A percentile compares a stretch with the other conserved stretches of the same genome.
Evolutionary conservation across 192 early-diverging fungal species (phyloP).

Genomic region (Backusella psychrophila): DNA sequence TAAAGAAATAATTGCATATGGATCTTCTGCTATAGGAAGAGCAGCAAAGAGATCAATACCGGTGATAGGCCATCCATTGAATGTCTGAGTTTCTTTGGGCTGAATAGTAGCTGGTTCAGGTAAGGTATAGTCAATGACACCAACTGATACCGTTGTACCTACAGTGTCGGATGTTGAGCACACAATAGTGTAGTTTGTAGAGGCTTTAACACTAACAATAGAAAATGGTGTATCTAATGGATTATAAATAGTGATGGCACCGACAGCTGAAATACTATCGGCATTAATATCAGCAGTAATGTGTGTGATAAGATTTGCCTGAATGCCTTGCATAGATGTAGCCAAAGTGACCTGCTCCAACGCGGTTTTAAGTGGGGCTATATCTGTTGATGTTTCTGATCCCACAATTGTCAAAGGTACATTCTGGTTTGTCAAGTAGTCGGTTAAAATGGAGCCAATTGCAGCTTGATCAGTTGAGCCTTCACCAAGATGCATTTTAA

Average conservation of each 20-base stretch:
- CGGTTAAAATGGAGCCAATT: constrained; percentile 29
- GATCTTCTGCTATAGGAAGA: not conserved
- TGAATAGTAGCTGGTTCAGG: not conserved
- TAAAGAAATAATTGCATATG: not conserved
- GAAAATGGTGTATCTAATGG: constrained; percentile 21
- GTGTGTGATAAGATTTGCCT: constrained; percentile 34
- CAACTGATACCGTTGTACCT: not conserved
- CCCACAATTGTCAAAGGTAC: constrained; percentile 39
- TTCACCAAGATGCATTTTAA: constrained; percentile 40
- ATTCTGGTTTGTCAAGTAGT: constrained; percentile 38
- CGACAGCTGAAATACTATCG: not conserved
- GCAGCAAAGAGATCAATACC: not conserved
- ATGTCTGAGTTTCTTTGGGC: not conserved
- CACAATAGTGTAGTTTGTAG: not conserved
- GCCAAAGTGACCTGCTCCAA: constrained; percentile 38
- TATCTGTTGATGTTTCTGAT: constrained; percentile 28
- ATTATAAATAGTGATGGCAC: constrained; percentile 18
- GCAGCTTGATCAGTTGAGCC: constrained; percentile 23
- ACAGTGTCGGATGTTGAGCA: not conserved
- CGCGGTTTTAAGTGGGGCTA: constrained; percentile 43
- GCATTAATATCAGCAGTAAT: not conserved
- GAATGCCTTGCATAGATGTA: constrained; percentile 45
- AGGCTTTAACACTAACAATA: not conserved
- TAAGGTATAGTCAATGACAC: not conserved
- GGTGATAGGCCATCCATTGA: not conserved